phyloP scores from a whole-genome alignment of 2,329 filamentous ascomycete species.

The Reticulascus tulasneorum region DNA sequence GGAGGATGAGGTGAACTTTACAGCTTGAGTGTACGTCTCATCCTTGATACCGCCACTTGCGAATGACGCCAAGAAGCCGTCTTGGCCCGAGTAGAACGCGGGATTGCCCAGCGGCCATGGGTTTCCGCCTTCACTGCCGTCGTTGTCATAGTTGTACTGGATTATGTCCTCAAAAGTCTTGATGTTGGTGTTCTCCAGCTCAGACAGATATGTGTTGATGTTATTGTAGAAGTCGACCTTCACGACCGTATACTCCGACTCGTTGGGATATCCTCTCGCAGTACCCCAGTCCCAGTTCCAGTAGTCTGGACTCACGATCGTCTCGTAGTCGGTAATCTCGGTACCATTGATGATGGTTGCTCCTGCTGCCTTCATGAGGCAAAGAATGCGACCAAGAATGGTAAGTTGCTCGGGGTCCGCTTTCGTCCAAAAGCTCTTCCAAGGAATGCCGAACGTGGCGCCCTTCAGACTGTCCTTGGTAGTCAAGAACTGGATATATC shows the following conservation, averaged over 20 bases:
- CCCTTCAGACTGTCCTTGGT: slow-evolving; percentile 51
- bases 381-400: slow-evolving; percentile 47
- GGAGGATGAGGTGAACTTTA: slow-evolving; percentile 56
- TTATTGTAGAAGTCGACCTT: slow-evolving; percentile 67
- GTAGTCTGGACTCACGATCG: slow-evolving; percentile 59
- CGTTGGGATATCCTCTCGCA: slow-evolving; percentile 58
- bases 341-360: slow-evolving; percentile 67
- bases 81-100: slow-evolving; percentile 67
- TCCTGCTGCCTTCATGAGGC: slow-evolving; percentile 54
- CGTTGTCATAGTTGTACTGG: slow-evolving; percentile 59
- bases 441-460: slow-evolving; percentile 67
- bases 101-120: slow-evolving; percentile 51
- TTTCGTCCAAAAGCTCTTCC: slow-evolving; percentile 66
- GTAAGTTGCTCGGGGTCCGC: slow-evolving; percentile 52
- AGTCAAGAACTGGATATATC: slow-evolving; percentile 55
- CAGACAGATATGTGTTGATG: slow-evolving; percentile 58
- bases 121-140: slow-evolving; percentile 62
- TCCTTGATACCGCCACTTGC: slow-evolving; percentile 57
- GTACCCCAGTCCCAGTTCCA: slow-evolving; percentile 72
- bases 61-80: slow-evolving; percentile 62
- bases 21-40: slow-evolving; percentile 63
- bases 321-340: slow-evolving; percentile 60
- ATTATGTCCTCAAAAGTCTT: slow-evolving; percentile 62
- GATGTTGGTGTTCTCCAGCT: slow-evolving; percentile 58
- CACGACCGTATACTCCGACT: slow-evolving; percentile 70